phyloP scores from a whole-genome alignment of 306 rosid species.

The Castanea sativa region DNA sequence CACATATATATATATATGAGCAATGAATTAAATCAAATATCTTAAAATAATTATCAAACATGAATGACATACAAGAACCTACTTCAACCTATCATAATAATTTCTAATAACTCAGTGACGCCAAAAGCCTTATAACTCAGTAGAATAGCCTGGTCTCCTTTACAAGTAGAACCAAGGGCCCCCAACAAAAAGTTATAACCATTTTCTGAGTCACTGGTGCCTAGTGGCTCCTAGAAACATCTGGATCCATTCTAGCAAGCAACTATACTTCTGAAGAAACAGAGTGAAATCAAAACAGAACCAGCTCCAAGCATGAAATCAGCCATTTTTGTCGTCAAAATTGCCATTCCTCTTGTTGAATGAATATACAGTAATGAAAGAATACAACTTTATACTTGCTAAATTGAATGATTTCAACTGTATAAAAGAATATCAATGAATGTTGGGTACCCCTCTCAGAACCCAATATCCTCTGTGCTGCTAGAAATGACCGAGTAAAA shows the following conservation, averaged over 20 bases:
- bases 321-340: slow-evolving; percentile 53
- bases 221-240: neutral
- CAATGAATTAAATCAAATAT: no score
- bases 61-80: no score
- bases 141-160: no score
- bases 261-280: neutral
- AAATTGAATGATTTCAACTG: slow-evolving; percentile 26
- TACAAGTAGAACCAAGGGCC: no score
- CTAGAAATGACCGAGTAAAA: slow-evolving; percentile 37
- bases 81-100: no score
- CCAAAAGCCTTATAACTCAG: no score
- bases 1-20: no score
- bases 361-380: slow-evolving; percentile 56
- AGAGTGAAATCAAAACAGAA: neutral
- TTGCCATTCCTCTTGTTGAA: slow-evolving; percentile 30
- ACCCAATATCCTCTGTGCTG: slow-evolving; percentile 28
- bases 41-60: no score
- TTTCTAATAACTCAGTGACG: no score
- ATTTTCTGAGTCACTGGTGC: no score
- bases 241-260: neutral
- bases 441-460: slow-evolving; percentile 33
- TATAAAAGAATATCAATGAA: slow-evolving; percentile 33
- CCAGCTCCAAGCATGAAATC: slow-evolving; percentile 17
- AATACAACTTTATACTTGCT: slow-evolving; percentile 43
- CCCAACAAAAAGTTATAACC: no score